phyloP scores from a whole-genome alignment of 1,139 yeast species.

The Candida sp. region DNA sequence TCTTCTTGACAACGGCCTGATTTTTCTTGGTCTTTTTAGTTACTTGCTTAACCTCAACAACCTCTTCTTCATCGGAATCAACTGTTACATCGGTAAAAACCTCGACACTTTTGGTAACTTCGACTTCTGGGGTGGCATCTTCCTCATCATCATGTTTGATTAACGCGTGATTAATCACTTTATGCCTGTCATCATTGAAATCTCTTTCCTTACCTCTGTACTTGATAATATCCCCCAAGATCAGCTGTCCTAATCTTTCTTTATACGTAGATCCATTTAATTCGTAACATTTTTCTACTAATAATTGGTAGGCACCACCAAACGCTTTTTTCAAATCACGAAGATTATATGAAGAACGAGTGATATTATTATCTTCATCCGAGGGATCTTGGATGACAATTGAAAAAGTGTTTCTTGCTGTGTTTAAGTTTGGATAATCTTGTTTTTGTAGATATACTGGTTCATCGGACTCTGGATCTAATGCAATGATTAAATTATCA shows the following conservation, averaged over 20 bases:
- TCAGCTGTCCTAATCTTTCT: constrained; percentile 67
- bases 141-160: constrained; percentile 29
- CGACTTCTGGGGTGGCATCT: constrained; percentile 22
- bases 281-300: constrained; percentile 68
- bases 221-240: constrained; percentile 77
- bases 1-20: constrained; percentile 14
- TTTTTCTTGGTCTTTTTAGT: constrained; percentile 6
- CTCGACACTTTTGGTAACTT: constrained; percentile 16
- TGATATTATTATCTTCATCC: constrained; percentile 76
- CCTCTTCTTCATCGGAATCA: constrained; percentile 27
- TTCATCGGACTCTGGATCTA: constrained; percentile 45
- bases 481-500: constrained; percentile 68
- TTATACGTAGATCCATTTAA: constrained; percentile 60
- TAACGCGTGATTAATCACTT: constrained; percentile 62
- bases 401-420: constrained; percentile 56
- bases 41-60: constrained; percentile 3
- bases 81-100: constrained; percentile 43
- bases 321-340: constrained; percentile 83
- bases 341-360: constrained; percentile 81
- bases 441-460: constrained; percentile 58
- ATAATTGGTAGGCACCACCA: constrained; percentile 84
- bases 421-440: constrained; percentile 51
- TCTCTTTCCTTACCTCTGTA: constrained; percentile 76
- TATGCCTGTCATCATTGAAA: constrained; percentile 70
- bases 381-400: constrained; percentile 90